Evolutionary conservation across 1,139 yeast species (phyloP), one percentile per base, ranked within the genome.

Genomic region (Magnusiomyces tetraspermus): DNA sequence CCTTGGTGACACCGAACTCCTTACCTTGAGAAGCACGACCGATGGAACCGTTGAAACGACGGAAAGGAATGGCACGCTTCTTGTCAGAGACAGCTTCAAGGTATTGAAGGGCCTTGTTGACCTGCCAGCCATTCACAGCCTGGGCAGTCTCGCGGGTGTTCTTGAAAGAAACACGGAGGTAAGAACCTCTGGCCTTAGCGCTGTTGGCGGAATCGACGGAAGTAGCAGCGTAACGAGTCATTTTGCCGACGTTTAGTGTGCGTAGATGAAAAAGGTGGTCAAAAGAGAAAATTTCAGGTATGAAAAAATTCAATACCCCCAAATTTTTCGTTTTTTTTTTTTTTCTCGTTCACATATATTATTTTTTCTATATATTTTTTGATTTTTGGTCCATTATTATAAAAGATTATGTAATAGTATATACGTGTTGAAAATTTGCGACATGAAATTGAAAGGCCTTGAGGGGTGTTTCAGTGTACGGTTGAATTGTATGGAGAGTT

Each of bases 21-120:
- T 92, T 92, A 79, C 97, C 99, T 81, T 92, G 98, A 67, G 94
- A 96, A 70, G 98, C 87, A 81, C 98, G 88, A 76, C 99, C 99
- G 71, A 88, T 89, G 69, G 96, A 87, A 67, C 85, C 81, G 81
- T 85, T 85, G 80, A 80, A 90, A 82, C 96, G 84, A 83, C 98
- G 87, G 92, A 92, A 89, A 75, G 99, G 99, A 70, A 92, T 88
- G 70, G 97, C 98, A 85, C 97, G 92, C 82, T 92, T 83, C 82
- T 92, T 96, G 74, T 89, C 96, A 74, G 86, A 76, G 66, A 92
- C 99, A 77, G 89, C 96, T 69, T 84, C 89, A 73, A 92, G 86
- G 88, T 92, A 94, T 73, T 81, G 77, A 76, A 89, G 89, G 71
- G 99, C 99, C 79, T 77, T 90, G 77, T 85, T 83, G 74, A 92